These are phyloP conservation scores for Talaromyces funiculosus DNA, from an alignment of 2,329 filamentous ascomycete species.

Conservation along the genomic window DNA sequence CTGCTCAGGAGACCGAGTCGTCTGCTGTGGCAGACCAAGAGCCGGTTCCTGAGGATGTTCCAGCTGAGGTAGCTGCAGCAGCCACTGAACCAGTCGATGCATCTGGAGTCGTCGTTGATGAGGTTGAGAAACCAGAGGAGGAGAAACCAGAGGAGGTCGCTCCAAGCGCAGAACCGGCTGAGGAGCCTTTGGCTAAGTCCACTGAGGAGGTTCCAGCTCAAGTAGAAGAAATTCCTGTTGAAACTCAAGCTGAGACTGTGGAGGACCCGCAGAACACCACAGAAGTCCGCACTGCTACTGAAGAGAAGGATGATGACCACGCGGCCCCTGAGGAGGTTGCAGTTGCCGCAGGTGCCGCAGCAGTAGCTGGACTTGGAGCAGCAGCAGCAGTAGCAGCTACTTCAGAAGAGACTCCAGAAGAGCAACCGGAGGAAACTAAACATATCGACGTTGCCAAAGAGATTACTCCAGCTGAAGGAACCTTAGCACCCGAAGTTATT, in stretches of 20 bases:
- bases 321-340: constrained; percentile 22
- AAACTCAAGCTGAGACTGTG: neutral
- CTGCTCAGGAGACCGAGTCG: neutral
- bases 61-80: neutral
- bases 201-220: neutral
- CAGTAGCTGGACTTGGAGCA: constrained; percentile 16
- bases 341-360: constrained; percentile 17
- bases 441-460: neutral
- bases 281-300: constrained; percentile 5
- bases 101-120: constrained; percentile 1
- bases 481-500: neutral
- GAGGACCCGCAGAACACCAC: constrained; percentile 9
- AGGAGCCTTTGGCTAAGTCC: neutral
- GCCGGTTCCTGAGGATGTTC: constrained; percentile 10
- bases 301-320: constrained; percentile 5
- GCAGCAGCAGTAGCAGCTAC: constrained; percentile 13
- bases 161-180: neutral
- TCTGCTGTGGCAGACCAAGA: neutral
- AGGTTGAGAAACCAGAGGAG: neutral
- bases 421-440: neutral
- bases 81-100: constrained; percentile 6
- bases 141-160: too few species aligned
- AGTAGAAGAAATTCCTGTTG: neutral
- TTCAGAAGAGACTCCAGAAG: constrained; percentile 19
- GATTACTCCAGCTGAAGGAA: neutral